Base-by-base conservation (phyloP, 306 rosid species). In the Vigna reflexopilosa region DNA sequence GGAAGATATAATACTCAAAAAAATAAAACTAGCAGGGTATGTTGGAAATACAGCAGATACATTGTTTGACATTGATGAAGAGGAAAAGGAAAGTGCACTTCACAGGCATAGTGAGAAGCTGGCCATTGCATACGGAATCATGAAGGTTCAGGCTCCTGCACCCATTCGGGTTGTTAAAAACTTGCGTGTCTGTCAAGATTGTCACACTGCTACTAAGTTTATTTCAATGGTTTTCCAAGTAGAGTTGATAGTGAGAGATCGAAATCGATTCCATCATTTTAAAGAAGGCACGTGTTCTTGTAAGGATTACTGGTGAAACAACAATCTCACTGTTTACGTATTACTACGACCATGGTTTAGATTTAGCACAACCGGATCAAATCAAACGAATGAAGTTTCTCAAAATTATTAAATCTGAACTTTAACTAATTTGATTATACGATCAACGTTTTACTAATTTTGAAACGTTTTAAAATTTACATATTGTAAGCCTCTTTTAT, bases 1-100 rank as follows among this genome's bases (percentile, higher is more conserved):
- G 89, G 83, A 72, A 66, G 84, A 72, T 1, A 73, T 83, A 61
- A 86, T 83, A 61, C 72, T 83, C n/a, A 73, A 72, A 47, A 80
- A 80, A 48, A 86, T 83, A 48, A 80, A 77, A 62, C 49, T 86
- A 62, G 86, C 76, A 45, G 89, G 89, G 14, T 83, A 83, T 17
- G 16, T 63, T 51, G 87, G 79, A 80, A 86, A 83, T 77, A 86
- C 83, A 22, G 72, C 38, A 45, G 86, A 86, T 57, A 82, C 81
- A 26, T 61, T 86, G 78, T 83, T 80, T 86, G 89, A 86, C 76
- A 76, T 86, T 51, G 87, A 86, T 67, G 89, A 86, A 55, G 89
- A 86, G 76, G 86, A 86, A 75, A 83, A 86, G 72, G 89, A 86
- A 67, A 78, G 78, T 68, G 85, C 85, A 12, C 89, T 86, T 73